These are phyloP conservation scores for Pyricularia sp. DNA, from an alignment of 2,329 filamentous ascomycete species.

Conservation along the genomic window DNA sequence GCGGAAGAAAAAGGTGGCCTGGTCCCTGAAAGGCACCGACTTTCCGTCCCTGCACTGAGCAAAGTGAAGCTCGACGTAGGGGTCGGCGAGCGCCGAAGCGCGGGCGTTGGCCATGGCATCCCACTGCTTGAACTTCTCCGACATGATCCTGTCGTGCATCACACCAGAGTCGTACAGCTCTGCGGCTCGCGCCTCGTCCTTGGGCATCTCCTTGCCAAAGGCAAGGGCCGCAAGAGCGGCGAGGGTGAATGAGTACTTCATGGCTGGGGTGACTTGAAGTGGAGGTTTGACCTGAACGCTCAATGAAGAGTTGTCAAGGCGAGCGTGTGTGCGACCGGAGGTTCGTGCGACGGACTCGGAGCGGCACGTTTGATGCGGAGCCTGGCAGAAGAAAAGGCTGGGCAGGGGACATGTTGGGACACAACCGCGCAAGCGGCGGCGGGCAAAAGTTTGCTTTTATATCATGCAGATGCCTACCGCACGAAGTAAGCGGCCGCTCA, in stretches of 20 bases:
- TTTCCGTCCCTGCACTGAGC: neutral
- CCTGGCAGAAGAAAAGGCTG: neutral
- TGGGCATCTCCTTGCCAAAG: constrained; percentile 2
- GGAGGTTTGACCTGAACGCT: neutral
- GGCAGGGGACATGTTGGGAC: neutral
- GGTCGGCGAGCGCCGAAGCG: neutral
- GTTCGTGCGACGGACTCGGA: neutral
- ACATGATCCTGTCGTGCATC: constrained; percentile 1
- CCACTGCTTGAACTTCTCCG: neutral
- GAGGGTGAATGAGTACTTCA: neutral
- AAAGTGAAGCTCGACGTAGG: neutral
- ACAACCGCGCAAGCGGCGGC: neutral
- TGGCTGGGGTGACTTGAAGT: neutral
- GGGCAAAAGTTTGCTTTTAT: neutral
- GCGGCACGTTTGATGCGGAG: neutral
- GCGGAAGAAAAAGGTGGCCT: neutral
- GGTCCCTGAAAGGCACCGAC: neutral
- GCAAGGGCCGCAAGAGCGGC: neutral
- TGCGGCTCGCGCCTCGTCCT: constrained; percentile 2
- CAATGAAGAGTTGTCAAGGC: neutral
- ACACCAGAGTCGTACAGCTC: constrained; percentile 2
- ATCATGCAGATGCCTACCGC: neutral
- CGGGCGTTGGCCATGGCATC: neutral
- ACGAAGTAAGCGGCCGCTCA: neutral
- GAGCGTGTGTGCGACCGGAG: neutral